Base-by-base conservation (phyloP, 1,284 basidiomycete species). In the Microbotryum lychnidis-dioicae region DNA sequence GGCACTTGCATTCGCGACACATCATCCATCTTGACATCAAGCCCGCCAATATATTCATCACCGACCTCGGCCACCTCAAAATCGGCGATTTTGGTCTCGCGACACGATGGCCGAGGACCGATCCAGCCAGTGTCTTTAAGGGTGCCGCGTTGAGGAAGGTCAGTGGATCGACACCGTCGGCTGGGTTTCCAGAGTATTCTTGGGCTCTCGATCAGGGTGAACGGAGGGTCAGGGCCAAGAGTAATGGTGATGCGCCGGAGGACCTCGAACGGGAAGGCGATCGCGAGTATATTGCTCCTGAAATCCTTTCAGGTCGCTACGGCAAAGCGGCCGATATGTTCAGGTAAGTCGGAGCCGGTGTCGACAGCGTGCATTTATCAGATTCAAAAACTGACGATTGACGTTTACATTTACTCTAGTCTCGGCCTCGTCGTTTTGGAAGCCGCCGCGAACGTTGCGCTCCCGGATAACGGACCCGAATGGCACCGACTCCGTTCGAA, bases 81-180 rank as follows among this genome's bases (percentile, higher is more conserved):
- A 93, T 99, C 73, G 92, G 92, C 18, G 96, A 99, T 76, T 98
- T 98, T 80, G 96, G 96, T n/a, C 87, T 97, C 81, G 92, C 92
- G 7, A 72, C 69, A 20, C 56, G 72, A 16, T 73, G 72, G 71
- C 72, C 73, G 4, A 54, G 69, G 8, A 48, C 57, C 6, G 67
- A 66, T 37, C 57, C 66, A 21, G 23, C 67, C 6, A 63, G 57
- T 54, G 68, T 72, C 21, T 50, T 72, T 9, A 60, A 63, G 27
- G 69, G 69, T 16, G 71, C 71, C 0, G 66, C 63, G 9, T 63
- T 71, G 10, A 42, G 37, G 37, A 16, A 42, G 37, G 59, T 61
- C 18, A 51, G 54, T 18, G 51, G 51, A 8, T 25, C 51, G n/a
- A 42, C 37, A 16, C 33, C 57, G 5, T 46, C 50, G 18, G 68